Evolutionary conservation across 345 rosid genomes (phyloP), one percentile per base, ranked within the genome.

Genomic region (Brassica incana): DNA sequence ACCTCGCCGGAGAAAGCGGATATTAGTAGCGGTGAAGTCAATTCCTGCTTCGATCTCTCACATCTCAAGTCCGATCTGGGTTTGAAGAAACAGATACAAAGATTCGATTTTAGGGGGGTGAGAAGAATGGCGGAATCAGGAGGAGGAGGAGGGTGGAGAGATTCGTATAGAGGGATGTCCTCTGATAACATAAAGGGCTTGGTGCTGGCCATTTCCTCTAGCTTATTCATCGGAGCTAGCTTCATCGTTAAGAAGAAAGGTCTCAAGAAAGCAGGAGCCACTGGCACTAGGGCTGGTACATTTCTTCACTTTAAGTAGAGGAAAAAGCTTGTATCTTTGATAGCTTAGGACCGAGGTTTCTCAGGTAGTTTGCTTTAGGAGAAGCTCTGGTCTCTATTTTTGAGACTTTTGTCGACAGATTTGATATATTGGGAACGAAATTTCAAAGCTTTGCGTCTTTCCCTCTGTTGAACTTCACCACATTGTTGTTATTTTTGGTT

Each of bases 231-330:
- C 65, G 98, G 98, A 27, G 92, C 92, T 33, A 91, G 97, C 71
- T 93, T 93, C 88, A 93, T 93, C 48, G 86, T 93, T 60, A 93
- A 93, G 88, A 91, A 93, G 82, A 93, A 93, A 79, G 98, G 98
- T 0, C 83, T 93, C 83, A 91, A 91, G 84, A 88, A 80, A 75
- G 95, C 97, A 36, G 93, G 80, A 0, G 77, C 85, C 63, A 85
- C 95, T 81, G 95, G 97, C 6, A 79, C 85, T 58, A 81, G 97
- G 82, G 98, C 98, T 58, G 97, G 98, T 92, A 86, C 16, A 48
- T 6, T 5, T 9, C 14, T 8, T 12, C 11, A 40, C 5, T 52
- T 52, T 15, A 52, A n/a, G 18, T 52, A 6, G 20, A 14, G 7
- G 5, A 54, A 5, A 45, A 15, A 54, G 60, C 60, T 54, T 54